Evolutionary conservation across 2,329 filamentous ascomycete genomes (phyloP).

Genomic region (Chaetoscypha palmicola): DNA sequence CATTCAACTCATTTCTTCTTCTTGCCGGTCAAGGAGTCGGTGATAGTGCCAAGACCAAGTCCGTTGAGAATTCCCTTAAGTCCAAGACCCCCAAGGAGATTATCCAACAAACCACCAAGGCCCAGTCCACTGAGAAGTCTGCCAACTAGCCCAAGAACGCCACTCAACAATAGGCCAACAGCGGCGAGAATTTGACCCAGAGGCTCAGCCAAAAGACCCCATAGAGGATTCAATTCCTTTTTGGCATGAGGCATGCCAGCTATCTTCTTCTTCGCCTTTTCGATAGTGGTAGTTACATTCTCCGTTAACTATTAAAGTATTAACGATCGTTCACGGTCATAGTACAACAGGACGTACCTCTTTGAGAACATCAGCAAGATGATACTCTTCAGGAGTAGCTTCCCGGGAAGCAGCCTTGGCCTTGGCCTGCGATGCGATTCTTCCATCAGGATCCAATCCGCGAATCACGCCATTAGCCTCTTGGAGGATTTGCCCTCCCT

Average conservation of each 20-base stretch:
- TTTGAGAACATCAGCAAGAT: conserved; percentile 77
- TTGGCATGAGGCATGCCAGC: conserved; percentile 89
- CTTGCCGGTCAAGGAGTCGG: conserved; percentile 39
- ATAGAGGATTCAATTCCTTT: conserved; percentile 89
- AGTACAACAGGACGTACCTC: conserved; percentile 40
- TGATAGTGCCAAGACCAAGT: conserved; percentile 54
- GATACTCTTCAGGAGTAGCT: conserved; percentile 75
- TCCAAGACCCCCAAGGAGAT: conserved; percentile 68
- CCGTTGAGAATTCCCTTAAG: conserved; percentile 68
- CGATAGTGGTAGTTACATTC: conserved; percentile 74
- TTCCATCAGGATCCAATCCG: conserved; percentile 81
- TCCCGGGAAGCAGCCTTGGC: conserved; percentile 67
- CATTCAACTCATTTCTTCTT: conserved; percentile 30
- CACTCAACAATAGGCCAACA: conserved; percentile 73
- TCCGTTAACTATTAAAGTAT: conserved; percentile 54
- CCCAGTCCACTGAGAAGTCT: conserved; percentile 68
- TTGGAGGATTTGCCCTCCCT: conserved; percentile 72
- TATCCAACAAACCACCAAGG: conserved; percentile 73
- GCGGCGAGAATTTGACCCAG: conserved; percentile 89
- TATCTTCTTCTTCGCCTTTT: conserved; percentile 81
- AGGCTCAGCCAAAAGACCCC: conserved; percentile 71
- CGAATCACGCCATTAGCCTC: conserved; percentile 84
- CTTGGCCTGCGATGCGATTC: conserved; percentile 79
- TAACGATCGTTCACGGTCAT: background rate
- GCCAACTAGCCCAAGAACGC: conserved; percentile 79